Conservation (phyloP, 2,329 filamentous ascomycete genomes). For the Alternaria sp. region DNA sequence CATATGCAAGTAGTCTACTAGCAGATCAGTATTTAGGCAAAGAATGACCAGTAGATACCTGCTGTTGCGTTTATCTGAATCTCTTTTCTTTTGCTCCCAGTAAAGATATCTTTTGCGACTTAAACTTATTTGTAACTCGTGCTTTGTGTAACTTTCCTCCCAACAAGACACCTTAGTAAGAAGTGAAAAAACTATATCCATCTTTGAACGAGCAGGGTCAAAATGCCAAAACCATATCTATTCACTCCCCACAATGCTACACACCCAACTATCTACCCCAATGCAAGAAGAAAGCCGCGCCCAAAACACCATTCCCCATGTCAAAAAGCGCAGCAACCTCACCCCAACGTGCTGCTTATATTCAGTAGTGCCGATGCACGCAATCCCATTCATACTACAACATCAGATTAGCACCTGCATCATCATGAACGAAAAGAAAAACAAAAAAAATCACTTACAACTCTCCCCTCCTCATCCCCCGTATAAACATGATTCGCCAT, state of each 20-base stretch:
- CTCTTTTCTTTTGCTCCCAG: too few relatives aligned
- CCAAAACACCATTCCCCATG: background rate
- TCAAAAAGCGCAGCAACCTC: too few relatives aligned
- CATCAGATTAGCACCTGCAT: slow-evolving; percentile 7
- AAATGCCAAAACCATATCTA: background rate
- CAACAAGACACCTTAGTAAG: too few relatives aligned
- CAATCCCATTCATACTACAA: slow-evolving; percentile 67
- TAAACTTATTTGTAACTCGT: too few relatives aligned
- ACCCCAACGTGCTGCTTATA: background rate
- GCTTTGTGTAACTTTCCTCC: too few relatives aligned
- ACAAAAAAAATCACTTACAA: slow-evolving; percentile 54
- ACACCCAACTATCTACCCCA: background rate
- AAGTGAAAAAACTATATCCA: too few relatives aligned
- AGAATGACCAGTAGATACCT: too few relatives aligned
- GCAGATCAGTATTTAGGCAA: too few relatives aligned
- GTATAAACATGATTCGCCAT: slow-evolving; percentile 88
- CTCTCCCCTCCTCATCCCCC: slow-evolving; percentile 90
- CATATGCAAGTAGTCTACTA: too few relatives aligned
- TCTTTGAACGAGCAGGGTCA: too few relatives aligned
- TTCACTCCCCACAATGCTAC: background rate
- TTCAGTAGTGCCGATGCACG: slow-evolving; percentile 56
- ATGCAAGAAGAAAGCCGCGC: background rate
- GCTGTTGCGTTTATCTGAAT: too few relatives aligned
- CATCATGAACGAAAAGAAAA: background rate
- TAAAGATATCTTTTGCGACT: too few relatives aligned